A percentile compares a stretch with the other conserved stretches of the same genome.
Evolutionary conservation across 1,284 basidiomycete species (phyloP).

Genomic region (Moesziomyces aphidis): DNA sequence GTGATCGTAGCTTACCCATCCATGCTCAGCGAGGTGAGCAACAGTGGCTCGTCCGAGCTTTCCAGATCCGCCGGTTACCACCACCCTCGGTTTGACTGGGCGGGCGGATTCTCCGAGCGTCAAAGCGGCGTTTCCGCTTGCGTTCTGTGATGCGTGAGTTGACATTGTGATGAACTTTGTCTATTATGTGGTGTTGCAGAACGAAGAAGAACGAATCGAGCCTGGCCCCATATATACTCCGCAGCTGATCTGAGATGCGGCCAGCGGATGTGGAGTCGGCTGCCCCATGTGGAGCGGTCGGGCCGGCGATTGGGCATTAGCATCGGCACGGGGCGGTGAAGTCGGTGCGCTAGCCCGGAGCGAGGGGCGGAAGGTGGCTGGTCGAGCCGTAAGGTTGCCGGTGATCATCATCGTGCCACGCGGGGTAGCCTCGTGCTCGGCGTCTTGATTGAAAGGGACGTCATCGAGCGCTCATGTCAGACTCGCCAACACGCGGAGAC

Average conservation of each 20-base stretch:
- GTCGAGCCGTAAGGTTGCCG: not conserved
- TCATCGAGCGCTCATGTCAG: not conserved
- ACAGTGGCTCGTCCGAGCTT: slow-evolving; percentile 67
- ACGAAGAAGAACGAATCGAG: no score
- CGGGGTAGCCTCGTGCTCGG: not conserved
- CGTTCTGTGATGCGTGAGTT: not conserved
- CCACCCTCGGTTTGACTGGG: slow-evolving; percentile 47
- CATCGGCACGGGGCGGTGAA: not conserved
- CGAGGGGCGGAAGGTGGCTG: not conserved
- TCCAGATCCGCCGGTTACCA: slow-evolving; percentile 68
- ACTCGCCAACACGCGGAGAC: not conserved
- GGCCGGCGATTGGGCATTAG: no score
- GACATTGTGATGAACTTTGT: not conserved
- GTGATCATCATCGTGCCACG: not conserved
- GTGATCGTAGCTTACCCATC: no score
- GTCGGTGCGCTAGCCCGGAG: not conserved
- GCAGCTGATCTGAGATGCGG: no score
- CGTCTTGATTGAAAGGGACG: not conserved
- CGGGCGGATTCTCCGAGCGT: slow-evolving; percentile 23
- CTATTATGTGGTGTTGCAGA: not conserved
- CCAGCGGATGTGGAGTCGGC: no score
- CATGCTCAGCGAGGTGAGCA: slow-evolving; percentile 58
- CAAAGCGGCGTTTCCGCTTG: slow-evolving; percentile 1
- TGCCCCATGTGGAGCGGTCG: no score
- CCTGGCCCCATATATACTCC: no score